These are phyloP conservation scores for Sporothrix pseudoabietina DNA, from an alignment of 2,329 filamentous ascomycete genomes.

Conservation along the genomic window DNA sequence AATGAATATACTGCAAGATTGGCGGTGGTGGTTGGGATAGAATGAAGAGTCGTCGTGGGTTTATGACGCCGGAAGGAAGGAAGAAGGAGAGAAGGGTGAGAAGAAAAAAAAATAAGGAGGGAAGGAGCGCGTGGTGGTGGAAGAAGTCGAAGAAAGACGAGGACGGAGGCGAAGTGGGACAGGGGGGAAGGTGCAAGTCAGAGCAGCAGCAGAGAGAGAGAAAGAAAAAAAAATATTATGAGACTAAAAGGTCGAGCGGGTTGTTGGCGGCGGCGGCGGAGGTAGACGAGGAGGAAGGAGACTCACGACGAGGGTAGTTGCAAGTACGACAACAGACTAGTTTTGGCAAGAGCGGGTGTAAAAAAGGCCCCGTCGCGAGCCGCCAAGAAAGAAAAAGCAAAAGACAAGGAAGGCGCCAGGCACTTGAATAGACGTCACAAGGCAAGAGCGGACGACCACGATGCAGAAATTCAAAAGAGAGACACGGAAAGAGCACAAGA, in stretches of 20 bases:
- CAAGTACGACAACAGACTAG: conserved; percentile 17
- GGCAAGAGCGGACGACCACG: neutral
- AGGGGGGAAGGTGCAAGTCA: conserved; percentile 33
- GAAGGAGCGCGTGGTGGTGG: conserved; percentile 4
- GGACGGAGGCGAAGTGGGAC: conserved; percentile 35
- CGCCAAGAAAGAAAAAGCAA: conserved; percentile 18
- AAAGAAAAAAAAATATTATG: conserved; percentile 23
- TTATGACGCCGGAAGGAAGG: neutral
- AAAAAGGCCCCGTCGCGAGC: conserved; percentile 4
- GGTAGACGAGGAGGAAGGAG: conserved; percentile 41
- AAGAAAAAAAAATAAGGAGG: conserved; percentile 6
- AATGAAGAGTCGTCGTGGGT: neutral
- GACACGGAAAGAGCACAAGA: conserved; percentile 1
- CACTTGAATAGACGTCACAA: neutral
- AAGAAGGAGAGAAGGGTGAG: conserved; percentile 1
- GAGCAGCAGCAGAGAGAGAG: neutral
- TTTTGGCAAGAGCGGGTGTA: conserved; percentile 19
- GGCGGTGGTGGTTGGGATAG: neutral
- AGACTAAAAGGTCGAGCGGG: conserved; percentile 21
- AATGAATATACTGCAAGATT: neutral
- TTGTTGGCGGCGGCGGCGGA: conserved; percentile 28
- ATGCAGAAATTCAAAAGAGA: neutral
- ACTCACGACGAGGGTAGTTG: conserved; percentile 28
- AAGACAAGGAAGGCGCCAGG: conserved; percentile 9
- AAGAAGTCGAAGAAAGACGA: conserved; percentile 33